phyloP scores from a whole-genome alignment of 345 rosid species.

The Lepidium sativum region DNA sequence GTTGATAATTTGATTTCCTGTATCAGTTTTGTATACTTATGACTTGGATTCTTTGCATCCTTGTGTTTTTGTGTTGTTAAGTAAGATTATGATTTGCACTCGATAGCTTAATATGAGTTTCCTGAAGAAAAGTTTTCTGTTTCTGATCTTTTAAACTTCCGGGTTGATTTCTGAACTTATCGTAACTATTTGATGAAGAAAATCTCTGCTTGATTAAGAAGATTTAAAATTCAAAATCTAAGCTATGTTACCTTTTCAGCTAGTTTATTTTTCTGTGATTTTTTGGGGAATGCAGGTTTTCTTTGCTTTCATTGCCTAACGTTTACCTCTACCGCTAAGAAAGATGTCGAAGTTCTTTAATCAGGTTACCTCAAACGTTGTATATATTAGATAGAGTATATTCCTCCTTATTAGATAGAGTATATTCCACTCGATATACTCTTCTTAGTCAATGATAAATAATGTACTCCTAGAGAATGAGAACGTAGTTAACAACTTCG shows the following conservation, averaged over 20 bases:
- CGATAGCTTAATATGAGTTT: not conserved
- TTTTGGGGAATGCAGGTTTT: constrained; percentile 4
- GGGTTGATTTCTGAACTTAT: not conserved
- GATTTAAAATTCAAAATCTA: not conserved
- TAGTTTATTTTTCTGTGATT: not conserved
- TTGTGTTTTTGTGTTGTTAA: too few relatives aligned
- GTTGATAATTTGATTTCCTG: too few relatives aligned
- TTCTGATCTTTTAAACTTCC: not conserved
- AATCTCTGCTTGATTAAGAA: not conserved
- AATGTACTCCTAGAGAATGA: too few relatives aligned
- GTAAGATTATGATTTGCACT: not conserved
- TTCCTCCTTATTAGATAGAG: too few relatives aligned
- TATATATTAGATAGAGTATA: too few relatives aligned
- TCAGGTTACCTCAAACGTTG: constrained; percentile 40
- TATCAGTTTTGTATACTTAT: too few relatives aligned
- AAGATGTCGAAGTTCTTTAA: constrained; percentile 64
- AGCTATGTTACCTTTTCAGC: not conserved
- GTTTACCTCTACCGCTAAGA: not conserved
- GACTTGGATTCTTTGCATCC: too few relatives aligned
- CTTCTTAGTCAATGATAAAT: too few relatives aligned
- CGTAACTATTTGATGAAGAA: not conserved
- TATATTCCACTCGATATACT: too few relatives aligned
- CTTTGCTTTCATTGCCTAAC: too few relatives aligned
- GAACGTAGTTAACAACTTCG: too few relatives aligned
- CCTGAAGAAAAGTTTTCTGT: not conserved